phyloP scores from a whole-genome alignment of 495 filamentous ascomycete genomes.

The Hypoxylon fuscum region DNA sequence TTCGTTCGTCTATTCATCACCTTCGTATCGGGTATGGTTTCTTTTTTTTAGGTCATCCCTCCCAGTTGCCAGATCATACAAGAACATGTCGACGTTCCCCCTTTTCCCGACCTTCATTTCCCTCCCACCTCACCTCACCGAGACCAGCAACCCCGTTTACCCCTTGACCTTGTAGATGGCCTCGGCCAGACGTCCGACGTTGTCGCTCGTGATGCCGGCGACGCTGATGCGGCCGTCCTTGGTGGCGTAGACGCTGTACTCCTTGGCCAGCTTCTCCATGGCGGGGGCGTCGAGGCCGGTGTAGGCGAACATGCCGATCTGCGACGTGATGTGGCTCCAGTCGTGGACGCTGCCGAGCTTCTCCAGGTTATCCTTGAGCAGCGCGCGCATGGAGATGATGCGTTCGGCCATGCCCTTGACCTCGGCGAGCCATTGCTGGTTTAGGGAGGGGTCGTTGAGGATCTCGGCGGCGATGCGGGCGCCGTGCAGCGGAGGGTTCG shows the following conservation, averaged over 20 bases:
- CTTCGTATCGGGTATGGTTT: slow-evolving; percentile 19
- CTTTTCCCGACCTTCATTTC: not conserved
- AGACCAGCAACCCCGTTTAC: slow-evolving; percentile 39
- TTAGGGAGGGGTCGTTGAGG: slow-evolving; percentile 84
- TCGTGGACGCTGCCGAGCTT: slow-evolving; percentile 93
- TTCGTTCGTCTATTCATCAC: slow-evolving; percentile 31
- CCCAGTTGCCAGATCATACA: slow-evolving; percentile 11
- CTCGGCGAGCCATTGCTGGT: slow-evolving; percentile 94
- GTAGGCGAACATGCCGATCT: slow-evolving; percentile 99
- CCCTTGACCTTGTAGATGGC: slow-evolving; percentile 92
- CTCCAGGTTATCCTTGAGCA: slow-evolving; percentile 93
- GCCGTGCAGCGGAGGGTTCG: slow-evolving; percentile 95
- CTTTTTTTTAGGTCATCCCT: slow-evolving; percentile 8
- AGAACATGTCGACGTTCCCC: not conserved
- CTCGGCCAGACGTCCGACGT: slow-evolving; percentile 93
- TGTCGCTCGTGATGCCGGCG: slow-evolving; percentile 91
- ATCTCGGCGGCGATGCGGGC: slow-evolving; percentile 93
- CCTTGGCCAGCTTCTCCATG: slow-evolving; percentile 91
- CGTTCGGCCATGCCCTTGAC: slow-evolving; percentile 99
- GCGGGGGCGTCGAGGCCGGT: slow-evolving; percentile 92
- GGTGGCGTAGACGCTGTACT: slow-evolving; percentile 98
- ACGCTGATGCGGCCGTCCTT: slow-evolving; percentile 98
- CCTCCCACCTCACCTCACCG: no score
- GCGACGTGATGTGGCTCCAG: slow-evolving; percentile 98
- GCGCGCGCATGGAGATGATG: slow-evolving; percentile 96